Conservation (phyloP, 2,329 filamentous ascomycete genomes). For the Epichloe hybrida region DNA sequence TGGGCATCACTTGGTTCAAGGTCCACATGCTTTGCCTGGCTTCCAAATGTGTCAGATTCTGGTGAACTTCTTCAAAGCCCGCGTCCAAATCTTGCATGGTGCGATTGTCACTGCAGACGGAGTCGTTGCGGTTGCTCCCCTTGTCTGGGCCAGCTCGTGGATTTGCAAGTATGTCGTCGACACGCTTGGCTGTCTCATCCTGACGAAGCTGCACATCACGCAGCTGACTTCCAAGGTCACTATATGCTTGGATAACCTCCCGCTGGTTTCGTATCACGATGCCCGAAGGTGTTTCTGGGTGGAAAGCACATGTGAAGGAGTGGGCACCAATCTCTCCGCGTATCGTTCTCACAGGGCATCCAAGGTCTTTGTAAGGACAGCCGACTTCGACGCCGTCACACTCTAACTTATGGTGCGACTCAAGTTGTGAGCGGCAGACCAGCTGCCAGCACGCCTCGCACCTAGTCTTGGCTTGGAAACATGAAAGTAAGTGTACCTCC, state of each 20-base stretch:
- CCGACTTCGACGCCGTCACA: constrained; percentile 39
- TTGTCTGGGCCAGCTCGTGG: constrained; percentile 14
- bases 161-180: constrained; percentile 24
- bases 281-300: constrained; percentile 34
- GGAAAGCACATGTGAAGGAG: constrained; percentile 34
- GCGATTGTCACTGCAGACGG: constrained; percentile 35
- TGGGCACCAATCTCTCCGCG: constrained; percentile 31
- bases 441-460: constrained; percentile 36
- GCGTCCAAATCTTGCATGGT: constrained; percentile 30
- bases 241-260: constrained; percentile 31
- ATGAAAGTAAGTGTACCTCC: constrained; percentile 24
- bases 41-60: constrained; percentile 44
- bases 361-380: constrained; percentile 28
- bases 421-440: constrained; percentile 30
- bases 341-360: constrained; percentile 21
- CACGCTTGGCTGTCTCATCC: constrained; percentile 18
- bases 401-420: constrained; percentile 30
- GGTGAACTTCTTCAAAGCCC: constrained; percentile 41
- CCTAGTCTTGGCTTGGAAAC: constrained; percentile 31
- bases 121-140: constrained; percentile 11
- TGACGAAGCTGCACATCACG: constrained; percentile 22
- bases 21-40: constrained; percentile 47
- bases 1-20: constrained; percentile 46
- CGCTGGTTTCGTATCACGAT: constrained; percentile 36
- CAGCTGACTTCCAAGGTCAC: constrained; percentile 22